Evolutionary conservation across 2,329 filamentous ascomycete genomes (phyloP).

Genomic region (Colletotrichum somersetense): DNA sequence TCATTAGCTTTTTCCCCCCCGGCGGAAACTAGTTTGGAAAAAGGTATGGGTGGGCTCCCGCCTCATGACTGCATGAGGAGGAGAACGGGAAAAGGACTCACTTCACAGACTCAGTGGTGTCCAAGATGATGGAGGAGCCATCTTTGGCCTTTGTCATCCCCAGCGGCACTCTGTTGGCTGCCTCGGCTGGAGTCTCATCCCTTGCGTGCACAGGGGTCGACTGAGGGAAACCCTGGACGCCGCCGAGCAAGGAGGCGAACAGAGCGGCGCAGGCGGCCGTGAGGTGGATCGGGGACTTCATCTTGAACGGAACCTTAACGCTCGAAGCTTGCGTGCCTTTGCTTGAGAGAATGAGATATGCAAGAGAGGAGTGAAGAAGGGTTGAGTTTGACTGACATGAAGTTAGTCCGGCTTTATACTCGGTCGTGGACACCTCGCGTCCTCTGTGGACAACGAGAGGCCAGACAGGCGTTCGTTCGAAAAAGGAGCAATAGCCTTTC

Average conservation of each 20-base stretch:
- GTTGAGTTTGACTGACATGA: background rate
- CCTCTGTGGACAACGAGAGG: background rate
- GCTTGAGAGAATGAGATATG: background rate
- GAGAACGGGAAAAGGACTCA: constrained; percentile 46
- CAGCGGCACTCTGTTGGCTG: constrained; percentile 48
- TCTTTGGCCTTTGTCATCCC: constrained; percentile 61
- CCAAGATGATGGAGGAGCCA: constrained; percentile 67
- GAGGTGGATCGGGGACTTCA: background rate
- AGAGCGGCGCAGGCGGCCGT: background rate
- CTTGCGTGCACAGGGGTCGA: background rate
- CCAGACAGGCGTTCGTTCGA: background rate
- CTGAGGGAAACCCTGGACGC: constrained; percentile 2
- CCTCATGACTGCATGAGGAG: no score
- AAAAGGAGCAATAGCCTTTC: background rate
- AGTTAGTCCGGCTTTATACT: background rate
- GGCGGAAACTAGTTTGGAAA: no score
- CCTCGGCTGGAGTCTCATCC: constrained; percentile 46
- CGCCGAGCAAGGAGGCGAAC: background rate
- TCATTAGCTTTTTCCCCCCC: background rate
- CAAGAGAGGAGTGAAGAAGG: background rate
- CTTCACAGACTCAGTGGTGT: constrained; percentile 67
- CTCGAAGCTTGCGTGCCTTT: background rate
- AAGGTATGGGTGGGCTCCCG: background rate
- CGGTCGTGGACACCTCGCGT: background rate
- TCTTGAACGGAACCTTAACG: background rate